These are phyloP conservation scores for Xylaria castorea DNA, from an alignment of 495 filamentous ascomycete species.

Conservation along the genomic window DNA sequence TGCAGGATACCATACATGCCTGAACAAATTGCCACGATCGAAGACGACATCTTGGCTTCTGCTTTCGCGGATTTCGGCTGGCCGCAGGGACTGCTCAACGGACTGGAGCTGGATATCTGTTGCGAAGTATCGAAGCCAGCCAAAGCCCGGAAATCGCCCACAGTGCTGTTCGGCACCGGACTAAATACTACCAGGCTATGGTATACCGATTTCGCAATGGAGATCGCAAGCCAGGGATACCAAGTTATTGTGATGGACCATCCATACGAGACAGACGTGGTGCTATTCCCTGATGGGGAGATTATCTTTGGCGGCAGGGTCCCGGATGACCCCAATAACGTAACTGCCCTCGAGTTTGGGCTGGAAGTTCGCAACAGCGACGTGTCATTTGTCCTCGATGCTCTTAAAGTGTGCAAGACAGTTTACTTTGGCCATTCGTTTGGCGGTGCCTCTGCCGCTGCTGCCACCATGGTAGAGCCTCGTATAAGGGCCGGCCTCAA, in stretches of 20 bases:
- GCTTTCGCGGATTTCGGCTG: slow-evolving; percentile 21
- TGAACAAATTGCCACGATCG: slow-evolving; percentile 8
- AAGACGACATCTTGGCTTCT: slow-evolving; percentile 15
- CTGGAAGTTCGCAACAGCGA: slow-evolving; percentile 20
- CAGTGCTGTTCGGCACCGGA: slow-evolving; percentile 16
- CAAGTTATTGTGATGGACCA: slow-evolving; percentile 21
- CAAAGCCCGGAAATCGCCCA: background rate
- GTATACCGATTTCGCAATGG: slow-evolving; percentile 20
- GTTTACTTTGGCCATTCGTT: slow-evolving; percentile 20
- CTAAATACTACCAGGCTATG: slow-evolving; percentile 20
- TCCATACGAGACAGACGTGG: slow-evolving; percentile 23
- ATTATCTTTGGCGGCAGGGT: slow-evolving; percentile 18
- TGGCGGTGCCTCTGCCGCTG: slow-evolving; percentile 15
- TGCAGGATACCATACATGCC: slow-evolving; percentile 21
- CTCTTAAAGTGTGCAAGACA: slow-evolving; percentile 14
- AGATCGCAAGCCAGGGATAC: slow-evolving; percentile 16
- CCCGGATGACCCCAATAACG: slow-evolving; percentile 4
- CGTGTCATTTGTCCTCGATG: slow-evolving; percentile 21
- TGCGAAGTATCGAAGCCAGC: slow-evolving; percentile 10
- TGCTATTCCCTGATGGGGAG: slow-evolving; percentile 21
- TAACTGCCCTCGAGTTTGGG: slow-evolving; percentile 12
- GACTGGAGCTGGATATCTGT: slow-evolving; percentile 18
- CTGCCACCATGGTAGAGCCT: slow-evolving; percentile 10
- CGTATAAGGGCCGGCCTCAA: slow-evolving; percentile 19
- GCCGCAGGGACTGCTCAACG: slow-evolving; percentile 10